A percentile compares a stretch with the other conserved stretches of the same genome.
These are phyloP conservation scores for Nakaseomyces sp. DNA, from an alignment of 1,139 yeast species.

Conservation along the genomic window DNA sequence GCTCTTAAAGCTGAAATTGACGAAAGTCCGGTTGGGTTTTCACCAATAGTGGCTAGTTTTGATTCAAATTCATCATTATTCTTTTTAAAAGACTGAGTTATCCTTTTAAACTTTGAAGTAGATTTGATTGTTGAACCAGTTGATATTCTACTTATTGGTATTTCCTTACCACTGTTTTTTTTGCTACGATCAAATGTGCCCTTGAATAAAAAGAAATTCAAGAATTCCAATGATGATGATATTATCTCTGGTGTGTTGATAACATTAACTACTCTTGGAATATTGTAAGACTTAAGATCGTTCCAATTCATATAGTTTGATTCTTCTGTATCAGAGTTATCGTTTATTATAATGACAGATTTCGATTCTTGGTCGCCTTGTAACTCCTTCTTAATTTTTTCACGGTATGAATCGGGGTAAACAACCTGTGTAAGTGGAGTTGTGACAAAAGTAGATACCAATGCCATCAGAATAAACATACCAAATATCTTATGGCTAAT, in stretches of 20 bases:
- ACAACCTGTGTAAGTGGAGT: slow-evolving; percentile 57
- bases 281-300: slow-evolving; percentile 23
- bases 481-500: slow-evolving; percentile 57
- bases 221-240: slow-evolving; percentile 23
- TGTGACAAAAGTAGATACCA: slow-evolving; percentile 63
- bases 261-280: slow-evolving; percentile 17
- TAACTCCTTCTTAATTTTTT: slow-evolving; percentile 35
- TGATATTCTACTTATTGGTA: slow-evolving; percentile 15
- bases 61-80: slow-evolving; percentile 17
- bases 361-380: slow-evolving; percentile 20
- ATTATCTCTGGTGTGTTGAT: slow-evolving; percentile 25
- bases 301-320: slow-evolving; percentile 20
- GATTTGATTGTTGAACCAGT: slow-evolving; percentile 16
- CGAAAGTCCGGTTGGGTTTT: slow-evolving; percentile 18
- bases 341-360: slow-evolving; percentile 28
- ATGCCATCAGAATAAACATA: slow-evolving; percentile 76
- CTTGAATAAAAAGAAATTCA: slow-evolving; percentile 21
- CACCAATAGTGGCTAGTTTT: slow-evolving; percentile 15
- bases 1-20: slow-evolving; percentile 40
- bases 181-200: slow-evolving; percentile 4
- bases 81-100: slow-evolving; percentile 14
- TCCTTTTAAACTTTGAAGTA: slow-evolving; percentile 14
- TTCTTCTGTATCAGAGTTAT: slow-evolving; percentile 28
- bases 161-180: slow-evolving; percentile 1
- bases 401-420: slow-evolving; percentile 56